Conservation (phyloP, 306 rosid species). For the Pyrus betulifolia region DNA sequence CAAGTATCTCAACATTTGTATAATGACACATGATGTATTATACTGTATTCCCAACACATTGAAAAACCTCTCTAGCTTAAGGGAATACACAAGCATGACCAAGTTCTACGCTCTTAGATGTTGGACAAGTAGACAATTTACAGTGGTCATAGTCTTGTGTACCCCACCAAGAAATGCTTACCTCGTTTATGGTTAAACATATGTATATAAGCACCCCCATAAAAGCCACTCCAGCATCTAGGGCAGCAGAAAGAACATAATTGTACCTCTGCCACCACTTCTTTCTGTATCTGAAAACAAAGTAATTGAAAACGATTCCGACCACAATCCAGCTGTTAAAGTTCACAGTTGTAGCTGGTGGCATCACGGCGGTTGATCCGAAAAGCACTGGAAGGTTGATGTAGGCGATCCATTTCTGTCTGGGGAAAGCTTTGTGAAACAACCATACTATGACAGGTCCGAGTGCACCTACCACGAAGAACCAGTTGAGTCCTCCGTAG, state of each 20-base stretch:
- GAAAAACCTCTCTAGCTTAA: background rate
- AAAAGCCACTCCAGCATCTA: slow-evolving; percentile 40
- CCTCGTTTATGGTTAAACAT: slow-evolving; percentile 9
- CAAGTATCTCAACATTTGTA: no score
- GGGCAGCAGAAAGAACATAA: slow-evolving; percentile 35
- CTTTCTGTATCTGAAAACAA: slow-evolving; percentile 22
- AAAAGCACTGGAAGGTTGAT: slow-evolving; percentile 34
- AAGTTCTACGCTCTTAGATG: background rate
- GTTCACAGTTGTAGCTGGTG: slow-evolving; percentile 29
- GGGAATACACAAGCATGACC: slow-evolving; percentile 1
- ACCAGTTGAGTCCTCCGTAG: slow-evolving; percentile 30
- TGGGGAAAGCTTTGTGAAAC: slow-evolving; percentile 18
- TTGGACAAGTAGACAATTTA: slow-evolving; percentile 44
- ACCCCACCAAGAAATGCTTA: slow-evolving; percentile 47
- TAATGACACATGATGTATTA: no score
- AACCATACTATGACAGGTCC: slow-evolving; percentile 19
- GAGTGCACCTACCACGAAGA: slow-evolving; percentile 21
- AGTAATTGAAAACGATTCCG: slow-evolving; percentile 26
- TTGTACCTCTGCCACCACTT: slow-evolving; percentile 34
- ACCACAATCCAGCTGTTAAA: slow-evolving; percentile 25
- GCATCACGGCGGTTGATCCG: slow-evolving; percentile 26
- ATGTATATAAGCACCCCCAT: slow-evolving; percentile 47
- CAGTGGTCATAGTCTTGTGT: slow-evolving; percentile 37
- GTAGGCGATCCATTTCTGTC: slow-evolving; percentile 13
- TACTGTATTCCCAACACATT: fast-evolving